Evolutionary conservation across 2,329 filamentous ascomycete genomes (phyloP), one percentile per base, ranked within the genome.

Genomic region (Leptographium galeiforme): DNA sequence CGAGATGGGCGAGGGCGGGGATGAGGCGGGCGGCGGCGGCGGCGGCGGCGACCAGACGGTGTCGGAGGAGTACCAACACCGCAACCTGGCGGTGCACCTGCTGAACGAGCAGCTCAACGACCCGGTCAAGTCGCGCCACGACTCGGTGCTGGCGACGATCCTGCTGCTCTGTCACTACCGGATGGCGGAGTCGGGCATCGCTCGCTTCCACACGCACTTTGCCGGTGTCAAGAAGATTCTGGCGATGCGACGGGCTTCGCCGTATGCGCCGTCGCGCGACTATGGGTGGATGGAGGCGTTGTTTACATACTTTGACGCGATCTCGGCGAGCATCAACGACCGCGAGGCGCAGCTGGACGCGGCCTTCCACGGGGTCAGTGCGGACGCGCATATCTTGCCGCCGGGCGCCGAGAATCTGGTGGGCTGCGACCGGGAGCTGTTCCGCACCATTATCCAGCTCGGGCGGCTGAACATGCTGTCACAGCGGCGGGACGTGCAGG

Each of bases 231-330:
- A 89, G 69, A 94, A 94, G 72, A 81, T 97, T 36, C 77, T 96
- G 12, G 79, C 83, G 5, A 79, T 95, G 70, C 79, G 89, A 55
- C 79, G 85, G 58, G 65, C 70, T 5, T 72, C 71, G 25, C 68
- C 71, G 1, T 70, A 68, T 53, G 79, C 64, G 68, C 76, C 64
- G 62, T 81, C 62, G 67, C 79, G 81, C 50, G 86, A 89, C 56
- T 85, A 88, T 55, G 81, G 83, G 13, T 96, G 90, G 90, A 91
- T 95, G 72, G 87, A 94, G 62, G 83, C 88, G 44, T 82, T 95
- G 60, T 96, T 96, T 63, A 93, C 88, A 38, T 95, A 91, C 76
- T 94, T 95, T 64, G 91, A 96, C 66, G 88, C 90, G 53, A 88
- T 96, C 70, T 89, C 89, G 0, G 88, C 88, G 41, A 90, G 86